Evolutionary conservation across 1,139 yeast species (phyloP).

Genomic region (Hanseniaspora gamundiae): DNA sequence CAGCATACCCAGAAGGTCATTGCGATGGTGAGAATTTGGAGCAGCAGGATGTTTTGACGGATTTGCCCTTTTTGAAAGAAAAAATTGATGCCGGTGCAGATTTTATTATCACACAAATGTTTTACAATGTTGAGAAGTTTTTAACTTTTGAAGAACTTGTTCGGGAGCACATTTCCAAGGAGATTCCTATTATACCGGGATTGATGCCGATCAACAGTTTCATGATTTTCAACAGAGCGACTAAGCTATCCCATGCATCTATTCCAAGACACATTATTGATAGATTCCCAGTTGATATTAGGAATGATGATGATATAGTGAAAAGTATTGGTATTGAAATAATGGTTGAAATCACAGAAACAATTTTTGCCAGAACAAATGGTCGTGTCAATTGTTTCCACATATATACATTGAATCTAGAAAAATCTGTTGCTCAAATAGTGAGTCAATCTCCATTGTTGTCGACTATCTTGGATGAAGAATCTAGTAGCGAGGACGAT

Average conservation of each 20-base stretch:
- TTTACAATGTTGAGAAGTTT: conserved; percentile 54
- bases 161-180: conserved; percentile 29
- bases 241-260: conserved; percentile 80
- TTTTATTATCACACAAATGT: conserved; percentile 80
- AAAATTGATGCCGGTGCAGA: conserved; percentile 93
- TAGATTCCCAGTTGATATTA: conserved; percentile 43
- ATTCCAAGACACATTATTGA: conserved; percentile 51
- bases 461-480: conserved; percentile 27
- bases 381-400: conserved; percentile 68
- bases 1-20: conserved; percentile 96
- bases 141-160: conserved; percentile 35
- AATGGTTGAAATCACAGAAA: conserved; percentile 49
- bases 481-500: conserved; percentile 9
- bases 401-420: conserved; percentile 80
- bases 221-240: conserved; percentile 74
- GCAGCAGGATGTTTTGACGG: conserved; percentile 49
- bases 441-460: conserved; percentile 48
- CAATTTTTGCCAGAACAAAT: conserved; percentile 39
- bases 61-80: conserved; percentile 64
- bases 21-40: conserved; percentile 61
- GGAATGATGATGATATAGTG: conserved; percentile 72
- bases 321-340: conserved; percentile 74
- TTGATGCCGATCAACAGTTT: conserved; percentile 94
- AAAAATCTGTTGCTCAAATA: conserved; percentile 80
- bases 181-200: conserved; percentile 71